Evolutionary conservation across 441 rosid species (phyloP).

Genomic region (Pelargonium cotyledonis): DNA sequence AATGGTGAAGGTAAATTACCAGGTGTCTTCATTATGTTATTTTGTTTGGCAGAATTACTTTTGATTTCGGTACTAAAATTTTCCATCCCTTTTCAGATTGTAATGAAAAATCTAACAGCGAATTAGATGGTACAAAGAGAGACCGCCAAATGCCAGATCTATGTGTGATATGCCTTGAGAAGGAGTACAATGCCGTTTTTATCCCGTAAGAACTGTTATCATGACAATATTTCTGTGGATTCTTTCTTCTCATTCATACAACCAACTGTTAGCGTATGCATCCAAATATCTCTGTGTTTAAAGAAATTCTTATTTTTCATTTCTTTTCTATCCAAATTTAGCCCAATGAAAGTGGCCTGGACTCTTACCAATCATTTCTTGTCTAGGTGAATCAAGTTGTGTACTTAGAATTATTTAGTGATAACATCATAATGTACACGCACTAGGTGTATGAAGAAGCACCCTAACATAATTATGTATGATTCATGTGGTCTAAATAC

Average conservation of each 20-base stretch:
- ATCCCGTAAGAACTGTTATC: slow-evolving; percentile 52
- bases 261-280: too few species aligned
- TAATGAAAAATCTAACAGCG: slow-evolving; percentile 41
- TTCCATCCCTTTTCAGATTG: slow-evolving; percentile 31
- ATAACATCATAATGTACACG: too few species aligned
- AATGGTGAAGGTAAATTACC: slow-evolving; percentile 49
- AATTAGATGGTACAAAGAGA: slow-evolving; percentile 44
- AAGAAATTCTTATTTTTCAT: too few species aligned
- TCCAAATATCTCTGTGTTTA: too few species aligned
- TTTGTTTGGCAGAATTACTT: slow-evolving; percentile 6
- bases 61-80: slow-evolving; percentile 5
- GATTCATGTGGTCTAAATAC: too few species aligned
- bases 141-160: slow-evolving; percentile 68
- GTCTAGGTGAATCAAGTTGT: too few species aligned
- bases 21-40: slow-evolving; percentile 6
- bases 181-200: slow-evolving; percentile 82
- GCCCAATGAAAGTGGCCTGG: too few species aligned
- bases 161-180: slow-evolving; percentile 95
- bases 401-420: too few species aligned
- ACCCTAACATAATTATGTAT: too few species aligned
- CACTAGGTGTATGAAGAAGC: too few species aligned
- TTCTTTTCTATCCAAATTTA: too few species aligned
- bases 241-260: not conserved
- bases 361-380: too few species aligned
- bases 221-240: not conserved